Evolutionary conservation across 2,329 filamentous ascomycete species (phyloP), one percentile per base, ranked within the genome.

Genomic region (Myriosclerotinia scirpicola): DNA sequence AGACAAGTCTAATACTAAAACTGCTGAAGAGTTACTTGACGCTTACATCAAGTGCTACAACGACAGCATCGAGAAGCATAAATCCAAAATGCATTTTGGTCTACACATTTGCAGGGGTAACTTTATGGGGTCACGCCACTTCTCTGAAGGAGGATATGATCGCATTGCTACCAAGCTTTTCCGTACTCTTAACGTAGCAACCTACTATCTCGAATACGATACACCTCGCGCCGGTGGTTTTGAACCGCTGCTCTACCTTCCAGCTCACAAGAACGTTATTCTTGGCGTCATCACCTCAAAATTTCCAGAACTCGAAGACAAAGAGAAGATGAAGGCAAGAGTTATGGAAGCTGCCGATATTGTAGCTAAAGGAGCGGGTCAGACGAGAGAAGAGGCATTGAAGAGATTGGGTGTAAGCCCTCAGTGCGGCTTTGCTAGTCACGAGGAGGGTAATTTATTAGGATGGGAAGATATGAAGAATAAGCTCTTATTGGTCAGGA

Each of bases 1-100:
- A 20, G 90, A 60, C 14, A 50, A 60, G 20, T 60, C 58, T 1
- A 60, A 92, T 75, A 78, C 83, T 59, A 83, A 87, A 73, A 92
- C 92, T 75, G 84, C 84, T 65, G 89, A 91, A 55, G 86, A 88
- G 71, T 85, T 92, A 54, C 84, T 93, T 26, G 88, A 91, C 72
- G 85, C 88, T 38, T 93, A 93, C 78, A 90, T 93, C 76, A 82
- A 84, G 69, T 85, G 91, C 71, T 93, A 93, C 82, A 93, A 93
- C 76, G 87, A 90, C 77, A 86, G 83, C 73, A 82, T 91, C 74
- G 80, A 81, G 73, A 84, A 85, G 73, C 79, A 86, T 0, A 88
- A 90, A 0, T 76, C 81, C 1, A 90, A 93, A 74, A 85, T 93
- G 81, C 90, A 92, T 77, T 83, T 91, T 3, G 90, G 90, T 60